A percentile compares a stretch with the other conserved stretches of the same genome.
These are phyloP conservation scores for Histomonas meleagridis DNA, from an alignment of 208 protist species.

Conservation along the genomic window DNA sequence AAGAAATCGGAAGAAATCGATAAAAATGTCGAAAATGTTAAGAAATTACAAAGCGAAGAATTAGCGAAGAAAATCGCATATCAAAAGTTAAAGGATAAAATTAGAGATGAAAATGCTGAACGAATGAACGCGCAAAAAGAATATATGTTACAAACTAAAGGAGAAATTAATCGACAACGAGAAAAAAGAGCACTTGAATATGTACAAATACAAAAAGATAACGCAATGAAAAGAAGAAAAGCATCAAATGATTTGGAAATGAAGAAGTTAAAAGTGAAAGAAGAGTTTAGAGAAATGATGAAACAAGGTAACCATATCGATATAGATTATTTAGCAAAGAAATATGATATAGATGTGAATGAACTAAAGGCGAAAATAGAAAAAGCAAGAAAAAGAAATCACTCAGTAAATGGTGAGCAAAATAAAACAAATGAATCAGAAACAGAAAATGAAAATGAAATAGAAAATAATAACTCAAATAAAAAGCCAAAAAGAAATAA, in stretches of 20 bases:
- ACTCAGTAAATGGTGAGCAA: background rate
- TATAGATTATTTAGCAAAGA: background rate
- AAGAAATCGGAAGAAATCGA: background rate
- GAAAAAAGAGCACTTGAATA: background rate
- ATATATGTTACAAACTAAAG: no score
- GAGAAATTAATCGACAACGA: background rate
- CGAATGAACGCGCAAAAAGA: background rate
- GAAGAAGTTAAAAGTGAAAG: background rate
- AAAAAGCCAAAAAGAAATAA: background rate
- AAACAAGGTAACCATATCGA: background rate
- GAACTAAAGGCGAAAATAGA: background rate
- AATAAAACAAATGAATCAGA: background rate
- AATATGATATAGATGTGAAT: background rate
- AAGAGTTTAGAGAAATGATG: slow-evolving; percentile 26
- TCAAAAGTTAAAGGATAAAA: background rate
- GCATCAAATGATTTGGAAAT: background rate
- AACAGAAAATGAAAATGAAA: background rate
- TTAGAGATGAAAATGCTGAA: background rate
- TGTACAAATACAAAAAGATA: background rate
- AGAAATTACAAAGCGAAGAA: background rate
- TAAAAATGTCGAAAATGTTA: background rate
- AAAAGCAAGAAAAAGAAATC: background rate
- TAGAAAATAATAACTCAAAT: background rate
- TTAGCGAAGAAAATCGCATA: background rate
- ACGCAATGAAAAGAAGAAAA: background rate